Percentiles rank a stretch among this genome's conserved stretches.
phyloP scores from a whole-genome alignment of 148 eudicot species.

The Fallopia convolvulus region DNA sequence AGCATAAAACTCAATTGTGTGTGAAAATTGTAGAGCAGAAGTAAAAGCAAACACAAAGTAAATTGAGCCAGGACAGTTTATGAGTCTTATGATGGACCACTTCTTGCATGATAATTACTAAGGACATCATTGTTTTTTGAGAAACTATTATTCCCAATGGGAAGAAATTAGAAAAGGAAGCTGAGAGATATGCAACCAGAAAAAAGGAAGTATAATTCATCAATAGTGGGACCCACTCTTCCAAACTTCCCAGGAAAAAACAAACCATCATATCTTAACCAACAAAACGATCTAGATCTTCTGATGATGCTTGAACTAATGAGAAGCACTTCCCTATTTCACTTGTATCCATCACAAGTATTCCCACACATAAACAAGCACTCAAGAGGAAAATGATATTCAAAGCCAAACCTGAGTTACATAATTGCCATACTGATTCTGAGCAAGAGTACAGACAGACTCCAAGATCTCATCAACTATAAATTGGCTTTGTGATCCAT shows the following conservation, averaged over 20 bases:
- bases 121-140: neutral
- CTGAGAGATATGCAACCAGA: neutral
- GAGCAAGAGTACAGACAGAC: slow-evolving; percentile 70
- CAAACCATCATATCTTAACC: neutral
- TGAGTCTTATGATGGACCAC: neutral
- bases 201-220: neutral
- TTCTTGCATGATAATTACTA: neutral
- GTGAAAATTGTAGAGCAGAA: neutral
- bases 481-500: slow-evolving; percentile 55
- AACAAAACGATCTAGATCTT: neutral
- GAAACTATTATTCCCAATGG: neutral
- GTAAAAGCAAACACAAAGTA: neutral
- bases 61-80: neutral
- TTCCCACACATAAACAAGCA: neutral
- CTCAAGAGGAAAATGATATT: neutral
- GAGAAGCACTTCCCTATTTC: neutral
- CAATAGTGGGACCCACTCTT: neutral
- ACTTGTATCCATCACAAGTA: neutral
- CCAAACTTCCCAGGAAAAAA: neutral
- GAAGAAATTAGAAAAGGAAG: neutral
- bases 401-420: slow-evolving; percentile 67
- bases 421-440: slow-evolving; percentile 95
- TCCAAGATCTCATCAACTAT: slow-evolving; percentile 89
- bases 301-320: neutral
- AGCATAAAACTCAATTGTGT: neutral